These are phyloP conservation scores for Podospora sp. DNA, from an alignment of 495 filamentous ascomycete genomes.

Conservation along the genomic window DNA sequence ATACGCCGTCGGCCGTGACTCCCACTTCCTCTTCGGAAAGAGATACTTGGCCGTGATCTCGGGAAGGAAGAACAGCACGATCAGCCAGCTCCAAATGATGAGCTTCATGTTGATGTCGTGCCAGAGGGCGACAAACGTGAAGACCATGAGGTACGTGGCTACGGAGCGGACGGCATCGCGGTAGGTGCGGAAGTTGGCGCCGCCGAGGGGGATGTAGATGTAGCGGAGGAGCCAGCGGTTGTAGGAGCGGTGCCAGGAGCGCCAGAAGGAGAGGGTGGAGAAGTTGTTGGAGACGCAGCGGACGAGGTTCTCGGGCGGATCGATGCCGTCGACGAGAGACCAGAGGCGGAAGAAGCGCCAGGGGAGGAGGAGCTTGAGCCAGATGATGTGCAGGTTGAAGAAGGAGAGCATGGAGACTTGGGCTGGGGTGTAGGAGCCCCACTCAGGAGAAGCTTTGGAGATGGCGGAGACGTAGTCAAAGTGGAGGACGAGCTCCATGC, in stretches of 20 bases:
- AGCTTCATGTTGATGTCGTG: slow-evolving; percentile 94
- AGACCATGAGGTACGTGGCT: slow-evolving; percentile 81
- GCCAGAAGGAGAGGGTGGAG: slow-evolving; percentile 91
- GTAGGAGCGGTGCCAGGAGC: slow-evolving; percentile 90
- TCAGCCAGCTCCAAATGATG: slow-evolving; percentile 94
- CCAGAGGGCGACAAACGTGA: slow-evolving; percentile 98
- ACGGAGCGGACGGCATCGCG: slow-evolving; percentile 47
- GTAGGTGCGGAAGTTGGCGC: slow-evolving; percentile 51
- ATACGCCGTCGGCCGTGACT: slow-evolving; percentile 66
- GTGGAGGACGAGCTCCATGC: slow-evolving; percentile 93
- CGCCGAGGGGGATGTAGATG: slow-evolving; percentile 91
- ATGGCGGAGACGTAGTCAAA: slow-evolving; percentile 94
- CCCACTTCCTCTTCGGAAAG: slow-evolving; percentile 74
- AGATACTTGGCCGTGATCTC: slow-evolving; percentile 71
- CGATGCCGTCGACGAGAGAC: slow-evolving; percentile 84
- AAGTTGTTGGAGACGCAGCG: slow-evolving; percentile 97
- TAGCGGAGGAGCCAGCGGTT: slow-evolving; percentile 95
- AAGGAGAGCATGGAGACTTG: slow-evolving; percentile 90
- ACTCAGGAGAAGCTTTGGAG: slow-evolving; percentile 73
- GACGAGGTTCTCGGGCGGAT: slow-evolving; percentile 97
- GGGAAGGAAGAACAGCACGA: slow-evolving; percentile 89
- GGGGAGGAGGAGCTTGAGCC: slow-evolving; percentile 94
- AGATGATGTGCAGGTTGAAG: slow-evolving; percentile 97
- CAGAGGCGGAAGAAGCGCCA: slow-evolving; percentile 98
- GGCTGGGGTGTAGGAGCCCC: slow-evolving; percentile 81